phyloP scores from a whole-genome alignment of 1,139 yeast genomes.

The Geotrichum australiense region DNA sequence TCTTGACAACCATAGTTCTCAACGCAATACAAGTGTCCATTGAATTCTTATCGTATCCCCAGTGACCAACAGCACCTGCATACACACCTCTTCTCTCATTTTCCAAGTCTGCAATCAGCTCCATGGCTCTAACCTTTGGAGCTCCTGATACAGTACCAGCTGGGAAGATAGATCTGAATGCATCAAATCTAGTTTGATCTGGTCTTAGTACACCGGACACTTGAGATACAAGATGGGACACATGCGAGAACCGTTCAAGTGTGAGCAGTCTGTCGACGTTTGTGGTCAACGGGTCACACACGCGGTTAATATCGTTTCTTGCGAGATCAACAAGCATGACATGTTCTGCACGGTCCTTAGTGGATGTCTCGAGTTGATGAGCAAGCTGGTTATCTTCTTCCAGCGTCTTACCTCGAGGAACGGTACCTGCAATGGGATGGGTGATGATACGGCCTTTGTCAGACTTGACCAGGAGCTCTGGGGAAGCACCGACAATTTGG shows the following conservation, averaged over 20 bases:
- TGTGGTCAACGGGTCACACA: conserved; percentile 82
- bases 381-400: conserved; percentile 90
- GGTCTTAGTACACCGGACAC: conserved; percentile 83
- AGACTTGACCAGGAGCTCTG: conserved; percentile 81
- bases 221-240: conserved; percentile 91
- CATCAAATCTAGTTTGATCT: conserved; percentile 88
- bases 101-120: conserved; percentile 81
- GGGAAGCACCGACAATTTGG: conserved; percentile 95
- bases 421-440: conserved; percentile 97
- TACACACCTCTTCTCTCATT: conserved; percentile 91
- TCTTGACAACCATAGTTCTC: conserved; percentile 92
- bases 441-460: conserved; percentile 78
- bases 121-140: conserved; percentile 96
- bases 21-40: conserved; percentile 98
- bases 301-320: conserved; percentile 87
- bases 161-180: conserved; percentile 94
- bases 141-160: conserved; percentile 99
- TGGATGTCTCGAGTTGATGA: conserved; percentile 59
- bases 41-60: conserved; percentile 88
- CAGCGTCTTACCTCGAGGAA: conserved; percentile 77
- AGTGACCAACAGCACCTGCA: conserved; percentile 99
- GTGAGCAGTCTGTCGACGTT: conserved; percentile 81
- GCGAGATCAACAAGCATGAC: conserved; percentile 98
- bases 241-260: conserved; percentile 94
- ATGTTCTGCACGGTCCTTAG: conserved; percentile 95